Base-by-base conservation (phyloP, 2,329 filamentous ascomycete species). In the Byssochlamys sp. region DNA sequence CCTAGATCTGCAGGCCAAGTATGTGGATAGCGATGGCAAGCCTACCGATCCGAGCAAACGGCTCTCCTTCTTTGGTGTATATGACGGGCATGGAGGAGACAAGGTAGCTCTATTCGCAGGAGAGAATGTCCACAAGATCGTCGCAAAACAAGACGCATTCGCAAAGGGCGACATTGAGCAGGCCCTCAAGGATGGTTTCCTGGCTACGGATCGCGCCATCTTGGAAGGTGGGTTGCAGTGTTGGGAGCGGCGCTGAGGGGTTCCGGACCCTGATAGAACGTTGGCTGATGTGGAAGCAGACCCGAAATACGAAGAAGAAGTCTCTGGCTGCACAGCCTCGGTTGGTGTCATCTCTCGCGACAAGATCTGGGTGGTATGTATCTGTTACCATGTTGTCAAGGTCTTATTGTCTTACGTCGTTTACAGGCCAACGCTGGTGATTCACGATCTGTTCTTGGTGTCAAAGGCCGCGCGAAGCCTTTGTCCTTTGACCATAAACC, bases 401-500 rank as follows among this genome's bases (percentile, higher is more conserved):
- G 39, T 45, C n/a, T 45, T 14, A 7, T 24, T 14, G 52, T 27
- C n/a, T 52, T 55, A 54, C 59, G 19, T 56, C 54, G 62, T 57
- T 67, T 69, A 56, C 66, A 99, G 94, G 94, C 90, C 69, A 99
- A 99, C 73, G 90, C 94, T 62, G 94, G 94, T 71, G 94, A 99
- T 75, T 99, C 94, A 62, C 86, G 94, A 79, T 90, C 88, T 70
- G 94, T 99, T 27, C 78, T 99, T 63, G 94, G 94, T 67, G 90
- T 99, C 69, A 99, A 97, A 79, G 94, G 94, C 64, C 85, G 94
- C 68, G 94, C 94, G 65, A 99, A 97, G 79, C 94, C 94, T 55
- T 81, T 99, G 60, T 99, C 94, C n/a, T 95, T 95, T 71, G 94
- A 99, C 74, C 94, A 99, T 81, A 99, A 99, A 78, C 94, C 94